Percentiles rank a stretch among this genome's conserved stretches.
Evolutionary conservation across 2,329 filamentous ascomycete species (phyloP).

Genomic region (Verticillium nonalfalfae): DNA sequence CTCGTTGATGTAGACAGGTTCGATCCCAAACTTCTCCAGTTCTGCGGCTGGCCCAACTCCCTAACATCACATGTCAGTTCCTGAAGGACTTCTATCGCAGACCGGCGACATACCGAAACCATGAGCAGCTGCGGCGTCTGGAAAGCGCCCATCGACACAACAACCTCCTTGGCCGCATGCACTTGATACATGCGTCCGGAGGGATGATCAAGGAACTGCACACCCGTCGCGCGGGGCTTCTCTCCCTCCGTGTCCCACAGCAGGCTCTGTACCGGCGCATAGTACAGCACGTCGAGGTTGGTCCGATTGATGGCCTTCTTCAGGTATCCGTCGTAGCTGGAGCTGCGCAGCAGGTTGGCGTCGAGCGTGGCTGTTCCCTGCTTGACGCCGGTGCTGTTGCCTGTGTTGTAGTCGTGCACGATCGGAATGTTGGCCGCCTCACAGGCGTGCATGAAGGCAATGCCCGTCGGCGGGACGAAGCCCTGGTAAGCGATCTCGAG

Average conservation of each 20-base stretch:
- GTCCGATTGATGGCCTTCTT: slow-evolving; percentile 11
- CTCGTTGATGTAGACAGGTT: slow-evolving; percentile 15
- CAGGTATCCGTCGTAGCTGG: slow-evolving; percentile 17
- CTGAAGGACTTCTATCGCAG: neutral
- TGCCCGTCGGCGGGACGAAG: slow-evolving; percentile 20
- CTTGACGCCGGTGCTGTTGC: slow-evolving; percentile 19
- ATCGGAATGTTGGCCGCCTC: slow-evolving; percentile 15
- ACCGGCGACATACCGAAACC: slow-evolving; percentile 7
- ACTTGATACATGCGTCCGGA: slow-evolving; percentile 11
- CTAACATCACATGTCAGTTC: neutral
- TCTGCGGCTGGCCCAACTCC: slow-evolving; percentile 13
- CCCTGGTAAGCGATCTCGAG: slow-evolving; percentile 17
- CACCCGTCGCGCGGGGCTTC: slow-evolving; percentile 14
- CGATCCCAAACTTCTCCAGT: slow-evolving; percentile 14
- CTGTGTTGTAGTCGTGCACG: slow-evolving; percentile 17
- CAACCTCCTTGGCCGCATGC: slow-evolving; percentile 9
- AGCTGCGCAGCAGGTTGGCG: slow-evolving; percentile 15
- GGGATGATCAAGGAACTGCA: slow-evolving; percentile 18
- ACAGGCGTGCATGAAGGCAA: slow-evolving; percentile 18
- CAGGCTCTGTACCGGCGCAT: slow-evolving; percentile 14
- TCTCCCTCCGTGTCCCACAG: slow-evolving; percentile 9
- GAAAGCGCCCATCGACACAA: slow-evolving; percentile 9
- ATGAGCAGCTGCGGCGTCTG: slow-evolving; percentile 12
- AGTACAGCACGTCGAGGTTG: slow-evolving; percentile 18
- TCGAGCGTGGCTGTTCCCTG: slow-evolving; percentile 18